A percentile compares a stretch with the other conserved stretches of the same genome.
Conservation (phyloP, 2,329 filamentous ascomycete genomes). For the Zopfia rhizophila region DNA sequence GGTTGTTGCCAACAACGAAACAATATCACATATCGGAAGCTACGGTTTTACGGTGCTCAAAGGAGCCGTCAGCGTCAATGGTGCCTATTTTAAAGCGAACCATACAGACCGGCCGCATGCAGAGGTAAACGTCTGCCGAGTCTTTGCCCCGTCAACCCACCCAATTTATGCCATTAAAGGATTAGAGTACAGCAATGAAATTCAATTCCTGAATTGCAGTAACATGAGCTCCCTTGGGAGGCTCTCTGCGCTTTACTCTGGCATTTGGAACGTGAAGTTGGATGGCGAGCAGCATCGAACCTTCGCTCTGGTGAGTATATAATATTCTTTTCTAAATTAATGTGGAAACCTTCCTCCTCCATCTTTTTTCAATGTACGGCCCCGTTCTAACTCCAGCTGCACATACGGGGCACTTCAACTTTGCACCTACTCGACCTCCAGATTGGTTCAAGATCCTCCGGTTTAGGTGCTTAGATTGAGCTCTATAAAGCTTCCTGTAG, state of each 20-base stretch:
- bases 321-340: constrained; percentile 6
- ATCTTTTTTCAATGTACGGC: too few relatives aligned
- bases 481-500: too few relatives aligned
- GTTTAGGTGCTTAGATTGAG: too few relatives aligned
- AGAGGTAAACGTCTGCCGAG: constrained; percentile 59
- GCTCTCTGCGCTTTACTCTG: constrained; percentile 73
- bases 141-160: constrained; percentile 75
- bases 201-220: constrained; percentile 59
- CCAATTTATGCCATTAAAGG: constrained; percentile 72
- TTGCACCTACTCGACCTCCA: too few relatives aligned
- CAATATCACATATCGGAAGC: constrained; percentile 65
- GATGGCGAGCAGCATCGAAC: constrained; percentile 29
- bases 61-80: constrained; percentile 73
- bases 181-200: constrained; percentile 63
- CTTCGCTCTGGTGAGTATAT: constrained; percentile 44
- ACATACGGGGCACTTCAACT: too few relatives aligned
- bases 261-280: constrained; percentile 69
- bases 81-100: constrained; percentile 67
- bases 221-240: constrained; percentile 65
- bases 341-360: constrained; percentile 8
- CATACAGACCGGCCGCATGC: constrained; percentile 15
- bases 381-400: too few relatives aligned
- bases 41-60: constrained; percentile 71
- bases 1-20: constrained; percentile 44
- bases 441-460: too few relatives aligned